These are phyloP conservation scores for Elsinoe necatrix DNA, from an alignment of 2,329 filamentous ascomycete species.

Conservation along the genomic window DNA sequence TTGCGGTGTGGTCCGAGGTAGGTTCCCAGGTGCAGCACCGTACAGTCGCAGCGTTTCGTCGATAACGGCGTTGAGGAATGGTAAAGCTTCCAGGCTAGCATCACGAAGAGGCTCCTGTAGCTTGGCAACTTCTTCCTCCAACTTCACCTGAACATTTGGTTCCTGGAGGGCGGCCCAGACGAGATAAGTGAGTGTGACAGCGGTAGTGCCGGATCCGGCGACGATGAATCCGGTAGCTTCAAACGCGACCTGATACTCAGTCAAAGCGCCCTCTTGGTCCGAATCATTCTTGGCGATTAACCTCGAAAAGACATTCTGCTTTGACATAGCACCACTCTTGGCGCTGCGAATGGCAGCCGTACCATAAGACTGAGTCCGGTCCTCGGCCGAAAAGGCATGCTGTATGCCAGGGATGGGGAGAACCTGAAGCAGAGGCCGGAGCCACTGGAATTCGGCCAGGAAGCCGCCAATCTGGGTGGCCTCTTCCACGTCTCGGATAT, in stretches of 20 bases:
- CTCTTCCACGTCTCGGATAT: constrained; percentile 25
- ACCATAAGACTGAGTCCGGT: constrained; percentile 19
- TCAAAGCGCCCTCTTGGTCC: constrained; percentile 17
- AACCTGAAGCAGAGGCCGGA: constrained; percentile 19
- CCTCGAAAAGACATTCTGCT: constrained; percentile 18
- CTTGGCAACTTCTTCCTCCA: constrained; percentile 19
- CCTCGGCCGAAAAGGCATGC: constrained; percentile 19
- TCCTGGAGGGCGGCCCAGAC: constrained; percentile 17
- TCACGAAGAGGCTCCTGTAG: constrained; percentile 17
- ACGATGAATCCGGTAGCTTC: constrained; percentile 24
- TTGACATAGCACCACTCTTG: constrained; percentile 14
- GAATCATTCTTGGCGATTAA: constrained; percentile 20
- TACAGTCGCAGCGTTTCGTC: constrained; percentile 34
- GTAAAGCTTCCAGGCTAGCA: constrained; percentile 24
- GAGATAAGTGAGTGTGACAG: constrained; percentile 20
- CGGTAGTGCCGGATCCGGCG: constrained; percentile 23
- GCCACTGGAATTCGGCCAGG: constrained; percentile 23
- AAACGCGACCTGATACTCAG: constrained; percentile 23
- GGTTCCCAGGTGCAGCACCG: constrained; percentile 29
- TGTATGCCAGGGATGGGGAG: constrained; percentile 17
- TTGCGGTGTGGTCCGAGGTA: constrained; percentile 30
- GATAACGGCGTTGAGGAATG: constrained; percentile 31
- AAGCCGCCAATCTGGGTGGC: constrained; percentile 23
- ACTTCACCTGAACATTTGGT: constrained; percentile 12
- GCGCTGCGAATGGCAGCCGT: constrained; percentile 18